Evolutionary conservation across 1,284 basidiomycete species (phyloP).

Genomic region (Ceratobasidium sp.): DNA sequence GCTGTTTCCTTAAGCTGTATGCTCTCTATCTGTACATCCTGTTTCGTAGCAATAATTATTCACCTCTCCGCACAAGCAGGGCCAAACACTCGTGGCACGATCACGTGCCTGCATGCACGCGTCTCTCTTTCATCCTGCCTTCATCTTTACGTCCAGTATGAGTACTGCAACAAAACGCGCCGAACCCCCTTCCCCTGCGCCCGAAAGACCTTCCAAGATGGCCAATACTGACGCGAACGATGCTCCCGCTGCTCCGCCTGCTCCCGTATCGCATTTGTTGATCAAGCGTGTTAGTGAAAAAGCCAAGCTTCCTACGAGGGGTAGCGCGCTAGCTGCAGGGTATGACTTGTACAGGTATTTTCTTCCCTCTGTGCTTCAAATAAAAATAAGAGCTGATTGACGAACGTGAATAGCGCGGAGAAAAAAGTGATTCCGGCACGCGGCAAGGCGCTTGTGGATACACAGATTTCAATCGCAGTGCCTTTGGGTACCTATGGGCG

Average conservation of each 20-base stretch:
- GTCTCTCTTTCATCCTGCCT: neutral
- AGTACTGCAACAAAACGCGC: conserved; percentile 12
- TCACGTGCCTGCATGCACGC: neutral
- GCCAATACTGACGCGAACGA: conserved; percentile 20
- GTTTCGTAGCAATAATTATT: neutral
- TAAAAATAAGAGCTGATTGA: no score
- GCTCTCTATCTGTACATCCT: neutral
- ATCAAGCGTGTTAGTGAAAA: conserved; percentile 86
- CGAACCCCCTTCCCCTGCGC: conserved; percentile 23
- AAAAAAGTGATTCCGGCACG: conserved; percentile 78
- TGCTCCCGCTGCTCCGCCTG: conserved; percentile 30
- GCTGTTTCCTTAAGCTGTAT: neutral
- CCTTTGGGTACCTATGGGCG: conserved; percentile 94
- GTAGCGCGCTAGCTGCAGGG: conserved; percentile 86
- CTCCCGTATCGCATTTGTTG: conserved; percentile 59
- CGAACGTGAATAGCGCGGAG: conserved; percentile 73
- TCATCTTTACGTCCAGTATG: conserved; percentile 44
- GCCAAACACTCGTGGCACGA: no score
- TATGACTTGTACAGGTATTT: conserved; percentile 91
- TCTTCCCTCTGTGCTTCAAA: no score
- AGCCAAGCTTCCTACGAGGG: conserved; percentile 87
- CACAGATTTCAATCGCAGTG: conserved; percentile 91
- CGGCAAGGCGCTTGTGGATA: conserved; percentile 89
- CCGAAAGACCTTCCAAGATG: conserved; percentile 15
- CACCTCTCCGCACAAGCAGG: neutral